Evolutionary conservation across 495 filamentous ascomycete genomes (phyloP).

Genomic region (Penicillium parvum): DNA sequence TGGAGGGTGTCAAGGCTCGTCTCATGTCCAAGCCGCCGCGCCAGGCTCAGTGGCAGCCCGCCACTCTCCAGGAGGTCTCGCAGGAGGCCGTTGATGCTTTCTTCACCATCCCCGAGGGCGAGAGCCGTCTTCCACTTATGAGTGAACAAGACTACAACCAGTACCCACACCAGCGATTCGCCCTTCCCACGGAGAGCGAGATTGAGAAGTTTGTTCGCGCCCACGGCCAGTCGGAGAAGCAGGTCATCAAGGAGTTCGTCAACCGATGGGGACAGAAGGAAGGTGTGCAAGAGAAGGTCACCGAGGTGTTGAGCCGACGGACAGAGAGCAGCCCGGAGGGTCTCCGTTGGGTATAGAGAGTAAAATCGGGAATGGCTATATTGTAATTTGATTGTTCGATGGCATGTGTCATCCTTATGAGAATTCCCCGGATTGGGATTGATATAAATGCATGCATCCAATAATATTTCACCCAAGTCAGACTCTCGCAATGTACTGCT

Average conservation of each 20-base stretch:
- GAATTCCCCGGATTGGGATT: conserved; percentile 15
- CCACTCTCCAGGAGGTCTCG: conserved; percentile 57
- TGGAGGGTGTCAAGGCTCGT: conserved; percentile 73
- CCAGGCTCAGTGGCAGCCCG: conserved; percentile 67
- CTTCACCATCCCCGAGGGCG: conserved; percentile 49
- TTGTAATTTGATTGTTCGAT: conserved; percentile 24
- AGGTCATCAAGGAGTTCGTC: conserved; percentile 28
- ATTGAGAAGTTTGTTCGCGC: conserved; percentile 52
- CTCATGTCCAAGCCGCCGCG: conserved; percentile 62
- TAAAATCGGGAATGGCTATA: background rate
- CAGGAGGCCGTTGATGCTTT: conserved; percentile 50
- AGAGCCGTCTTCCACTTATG: conserved; percentile 49
- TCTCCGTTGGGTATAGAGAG: conserved; percentile 26
- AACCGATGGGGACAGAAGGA: conserved; percentile 33
- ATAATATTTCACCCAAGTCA: too few species aligned
- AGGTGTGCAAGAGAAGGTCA: conserved; percentile 40
- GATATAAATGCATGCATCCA: conserved; percentile 7
- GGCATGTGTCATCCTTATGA: conserved; percentile 13
- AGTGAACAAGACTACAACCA: conserved; percentile 50
- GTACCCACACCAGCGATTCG: conserved; percentile 63
- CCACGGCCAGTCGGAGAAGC: conserved; percentile 1
- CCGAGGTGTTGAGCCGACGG: conserved; percentile 31
- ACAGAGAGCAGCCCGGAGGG: conserved; percentile 21
- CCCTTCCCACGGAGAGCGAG: conserved; percentile 71
- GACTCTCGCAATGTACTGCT: too few species aligned